Evolutionary conservation across 768 basidiomycete genomes (phyloP).

Genomic region (Calocybe indica): DNA sequence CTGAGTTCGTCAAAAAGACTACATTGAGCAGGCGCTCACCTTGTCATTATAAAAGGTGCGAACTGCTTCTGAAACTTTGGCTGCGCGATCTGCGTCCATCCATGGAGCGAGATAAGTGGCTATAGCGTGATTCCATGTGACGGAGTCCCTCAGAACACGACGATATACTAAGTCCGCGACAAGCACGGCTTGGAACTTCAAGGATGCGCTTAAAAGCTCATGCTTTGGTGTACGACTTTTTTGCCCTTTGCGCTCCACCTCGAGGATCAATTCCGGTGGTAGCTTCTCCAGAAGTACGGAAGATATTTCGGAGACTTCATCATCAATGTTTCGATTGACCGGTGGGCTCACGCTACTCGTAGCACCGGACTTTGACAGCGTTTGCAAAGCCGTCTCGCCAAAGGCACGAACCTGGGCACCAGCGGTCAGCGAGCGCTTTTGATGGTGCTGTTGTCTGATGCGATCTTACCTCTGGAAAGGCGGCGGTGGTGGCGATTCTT

Average conservation of each 20-base stretch:
- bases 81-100: conserved; percentile 44
- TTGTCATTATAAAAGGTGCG: conserved; percentile 52
- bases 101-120: conserved; percentile 70
- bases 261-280: conserved; percentile 39
- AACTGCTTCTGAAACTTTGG: conserved; percentile 54
- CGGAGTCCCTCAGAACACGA: conserved; percentile 47
- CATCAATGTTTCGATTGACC: conserved; percentile 62
- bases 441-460: too few relatives aligned
- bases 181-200: conserved; percentile 70
- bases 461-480: conserved; percentile 81
- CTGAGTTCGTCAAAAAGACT: too few relatives aligned
- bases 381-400: conserved; percentile 74
- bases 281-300: conserved; percentile 55
- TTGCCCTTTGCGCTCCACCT: neutral
- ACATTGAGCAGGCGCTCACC: too few relatives aligned
- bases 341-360: conserved; percentile 66
- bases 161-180: conserved; percentile 71
- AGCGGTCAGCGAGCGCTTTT: conserved; percentile 7
- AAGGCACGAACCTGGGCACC: conserved; percentile 79
- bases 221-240: conserved; percentile 39
- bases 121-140: conserved; percentile 65
- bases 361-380: conserved; percentile 79
- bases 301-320: conserved; percentile 53
- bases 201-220: conserved; percentile 48
- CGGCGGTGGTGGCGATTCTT: conserved; percentile 84